phyloP scores from a whole-genome alignment of 768 basidiomycete species.

The Lactarius akahatsu region DNA sequence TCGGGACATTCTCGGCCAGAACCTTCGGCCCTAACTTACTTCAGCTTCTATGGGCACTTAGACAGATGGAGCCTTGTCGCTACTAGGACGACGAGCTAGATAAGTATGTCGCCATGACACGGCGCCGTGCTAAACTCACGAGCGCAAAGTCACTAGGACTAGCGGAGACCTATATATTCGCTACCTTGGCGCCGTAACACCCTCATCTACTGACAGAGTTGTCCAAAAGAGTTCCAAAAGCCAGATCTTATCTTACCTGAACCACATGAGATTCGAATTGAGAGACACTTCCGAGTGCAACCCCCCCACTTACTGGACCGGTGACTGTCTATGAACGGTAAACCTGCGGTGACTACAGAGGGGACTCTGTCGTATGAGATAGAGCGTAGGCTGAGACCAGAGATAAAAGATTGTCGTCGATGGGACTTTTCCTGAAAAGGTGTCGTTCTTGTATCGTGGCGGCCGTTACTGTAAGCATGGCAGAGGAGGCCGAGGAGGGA shows the following conservation, averaged over 20 bases:
- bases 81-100: background rate
- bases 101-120: background rate
- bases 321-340: too few relatives aligned
- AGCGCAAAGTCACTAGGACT: background rate
- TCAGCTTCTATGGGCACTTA: background rate
- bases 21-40: background rate
- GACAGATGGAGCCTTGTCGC: background rate
- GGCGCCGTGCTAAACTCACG: background rate
- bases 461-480: too few relatives aligned
- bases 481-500: too few relatives aligned
- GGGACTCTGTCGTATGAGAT: too few relatives aligned
- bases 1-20: too few relatives aligned
- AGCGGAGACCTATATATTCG: background rate
- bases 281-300: background rate
- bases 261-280: background rate
- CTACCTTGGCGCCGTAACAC: background rate
- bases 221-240: background rate
- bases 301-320: too few relatives aligned
- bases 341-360: too few relatives aligned
- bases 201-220: background rate
- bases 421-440: too few relatives aligned
- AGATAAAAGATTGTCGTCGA: too few relatives aligned
- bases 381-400: too few relatives aligned
- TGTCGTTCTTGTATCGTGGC: too few relatives aligned
- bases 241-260: background rate